Evolutionary conservation across 495 filamentous ascomycete species (phyloP).

Genomic region (Penicillium lagena): DNA sequence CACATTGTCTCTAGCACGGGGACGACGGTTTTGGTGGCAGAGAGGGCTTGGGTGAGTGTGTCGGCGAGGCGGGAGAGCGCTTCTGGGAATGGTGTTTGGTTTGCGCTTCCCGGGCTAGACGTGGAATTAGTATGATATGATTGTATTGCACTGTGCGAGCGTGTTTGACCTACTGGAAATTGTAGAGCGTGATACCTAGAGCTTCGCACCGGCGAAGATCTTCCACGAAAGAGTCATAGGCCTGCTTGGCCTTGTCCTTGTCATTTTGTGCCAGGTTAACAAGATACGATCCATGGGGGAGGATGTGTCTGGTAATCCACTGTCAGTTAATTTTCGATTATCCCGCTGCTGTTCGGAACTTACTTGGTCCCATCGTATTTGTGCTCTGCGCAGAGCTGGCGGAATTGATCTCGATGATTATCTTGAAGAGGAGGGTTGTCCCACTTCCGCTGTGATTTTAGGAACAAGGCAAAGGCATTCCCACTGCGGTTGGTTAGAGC

Average conservation of each 20-base stretch:
- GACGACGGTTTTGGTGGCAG: slow-evolving; percentile 64
- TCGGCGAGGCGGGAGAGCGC: slow-evolving; percentile 74
- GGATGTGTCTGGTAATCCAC: slow-evolving; percentile 46
- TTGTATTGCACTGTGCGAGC: not conserved
- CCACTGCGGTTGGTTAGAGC: slow-evolving; percentile 42
- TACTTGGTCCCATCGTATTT: slow-evolving; percentile 61
- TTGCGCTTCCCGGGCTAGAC: slow-evolving; percentile 66
- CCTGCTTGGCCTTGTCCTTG: slow-evolving; percentile 72
- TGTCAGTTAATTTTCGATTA: not conserved
- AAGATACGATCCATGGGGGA: slow-evolving; percentile 93
- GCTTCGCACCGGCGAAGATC: slow-evolving; percentile 82
- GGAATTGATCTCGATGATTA: slow-evolving; percentile 62
- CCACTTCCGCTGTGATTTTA: slow-evolving; percentile 96
- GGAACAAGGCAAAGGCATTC: slow-evolving; percentile 89
- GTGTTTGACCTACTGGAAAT: slow-evolving; percentile 67
- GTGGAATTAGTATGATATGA: slow-evolving; percentile 6
- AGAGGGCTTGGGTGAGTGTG: slow-evolving; percentile 74
- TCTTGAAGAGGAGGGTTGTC: slow-evolving; percentile 68
- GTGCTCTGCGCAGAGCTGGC: slow-evolving; percentile 57
- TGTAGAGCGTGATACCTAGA: slow-evolving; percentile 87
- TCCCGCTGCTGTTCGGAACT: slow-evolving; percentile 1
- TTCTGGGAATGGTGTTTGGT: slow-evolving; percentile 53
- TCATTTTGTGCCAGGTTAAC: slow-evolving; percentile 90
- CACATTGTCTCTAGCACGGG: slow-evolving; percentile 96
- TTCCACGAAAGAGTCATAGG: slow-evolving; percentile 79